Evolutionary conservation across 306 rosid genomes (phyloP), one percentile per base, ranked within the genome.

Genomic region (Mimosa pudica): DNA sequence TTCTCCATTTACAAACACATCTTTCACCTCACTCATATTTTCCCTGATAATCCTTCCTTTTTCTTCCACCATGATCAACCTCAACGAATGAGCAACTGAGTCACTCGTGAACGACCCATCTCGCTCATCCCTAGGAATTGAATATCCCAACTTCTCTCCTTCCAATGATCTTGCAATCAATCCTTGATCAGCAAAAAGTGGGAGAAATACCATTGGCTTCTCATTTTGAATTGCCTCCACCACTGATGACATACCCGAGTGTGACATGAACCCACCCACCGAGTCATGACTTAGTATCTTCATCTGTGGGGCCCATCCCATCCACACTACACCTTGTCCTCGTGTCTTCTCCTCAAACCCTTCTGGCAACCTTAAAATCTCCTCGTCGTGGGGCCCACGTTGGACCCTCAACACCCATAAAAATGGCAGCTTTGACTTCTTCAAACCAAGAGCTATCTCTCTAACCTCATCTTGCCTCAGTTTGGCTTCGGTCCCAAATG

Each of bases 281-380:
- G 63, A 18, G 32, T 57, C 63, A 10, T 57, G 63, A 6, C 63
- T 30, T 11, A 57, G 20, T 57, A 57, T 57, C 33, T 57, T 57
- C 33, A n/a, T 10, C 63, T 57, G 63, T 1, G 33, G 33, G 8
- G 12, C 63, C 63, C 63, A 57, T 2, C 33, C 32, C 0, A 33
- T 18, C 12, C 33, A 57, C 33, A 57, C 63, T 0, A 57, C 0
- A 1, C 63, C 63, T 0, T 12, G 32, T 4, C 63, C 33, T 18
- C 13, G 32, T 0, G 33, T 18, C 35, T 33, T 46, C 10, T 83
- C 84, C 47, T 84, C 86, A 33, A 84, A 87, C 33, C 90, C 86
- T 4, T 76, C 79, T 12, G 63, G 33, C 63, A 57, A 2, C 12
- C 8, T 30, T 9, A 57, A 4, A 2, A 57, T 12, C 12, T 57